Evolutionary conservation across 2,329 filamentous ascomycete genomes (phyloP).

Genomic region (Colletotrichum paranaense): DNA sequence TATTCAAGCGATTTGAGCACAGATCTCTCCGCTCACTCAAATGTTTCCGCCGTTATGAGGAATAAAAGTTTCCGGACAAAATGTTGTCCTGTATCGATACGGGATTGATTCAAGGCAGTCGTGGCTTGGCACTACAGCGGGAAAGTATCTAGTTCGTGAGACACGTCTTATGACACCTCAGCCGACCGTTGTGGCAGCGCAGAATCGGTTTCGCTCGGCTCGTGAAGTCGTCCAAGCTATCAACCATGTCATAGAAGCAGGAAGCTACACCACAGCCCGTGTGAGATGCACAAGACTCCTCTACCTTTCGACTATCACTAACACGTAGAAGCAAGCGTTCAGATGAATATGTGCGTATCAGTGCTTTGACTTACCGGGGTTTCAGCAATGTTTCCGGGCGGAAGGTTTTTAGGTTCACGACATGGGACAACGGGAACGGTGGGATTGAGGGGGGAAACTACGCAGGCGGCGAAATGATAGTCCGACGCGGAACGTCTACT

Average conservation of each 20-base stretch:
- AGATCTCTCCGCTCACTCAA: background rate
- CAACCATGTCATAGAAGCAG: background rate
- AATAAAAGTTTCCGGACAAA: background rate
- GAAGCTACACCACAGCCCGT: background rate
- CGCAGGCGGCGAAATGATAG: slow-evolving; percentile 26
- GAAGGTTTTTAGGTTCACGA: slow-evolving; percentile 4
- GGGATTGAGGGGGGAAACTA: background rate
- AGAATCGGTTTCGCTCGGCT: no score
- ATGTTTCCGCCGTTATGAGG: background rate
- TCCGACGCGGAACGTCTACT: slow-evolving; percentile 8
- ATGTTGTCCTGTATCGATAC: background rate
- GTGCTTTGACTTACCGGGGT: slow-evolving; percentile 17
- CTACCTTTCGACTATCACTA: background rate
- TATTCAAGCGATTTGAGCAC: background rate
- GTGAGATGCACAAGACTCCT: background rate
- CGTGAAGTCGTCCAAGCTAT: background rate
- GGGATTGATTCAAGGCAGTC: background rate
- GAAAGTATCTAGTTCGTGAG: background rate
- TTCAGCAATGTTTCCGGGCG: slow-evolving; percentile 17
- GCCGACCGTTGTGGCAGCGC: no score
- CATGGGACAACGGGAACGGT: background rate
- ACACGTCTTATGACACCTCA: background rate
- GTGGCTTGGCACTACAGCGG: background rate
- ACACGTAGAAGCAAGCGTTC: background rate
- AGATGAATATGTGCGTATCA: background rate